These are phyloP conservation scores for Myriangium duriaei DNA, from an alignment of 2,329 filamentous ascomycete genomes.

Conservation along the genomic window DNA sequence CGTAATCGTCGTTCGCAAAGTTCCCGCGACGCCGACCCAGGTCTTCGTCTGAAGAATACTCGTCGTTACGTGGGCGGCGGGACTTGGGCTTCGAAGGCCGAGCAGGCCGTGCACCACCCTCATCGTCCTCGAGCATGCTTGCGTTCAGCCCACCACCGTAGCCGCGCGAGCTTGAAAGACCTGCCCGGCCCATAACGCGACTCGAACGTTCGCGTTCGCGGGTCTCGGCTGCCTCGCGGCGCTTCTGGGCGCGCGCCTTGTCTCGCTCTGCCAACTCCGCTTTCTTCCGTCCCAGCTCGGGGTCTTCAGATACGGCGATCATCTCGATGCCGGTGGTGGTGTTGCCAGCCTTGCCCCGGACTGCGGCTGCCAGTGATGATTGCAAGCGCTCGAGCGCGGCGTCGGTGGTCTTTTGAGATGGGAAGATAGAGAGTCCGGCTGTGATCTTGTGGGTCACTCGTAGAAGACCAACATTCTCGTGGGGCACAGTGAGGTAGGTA, in stretches of 20 bases:
- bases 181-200: conserved; percentile 36
- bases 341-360: conserved; percentile 40
- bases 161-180: conserved; percentile 31
- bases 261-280: conserved; percentile 67
- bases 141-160: conserved; percentile 48
- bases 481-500: conserved; percentile 62
- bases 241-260: conserved; percentile 51
- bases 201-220: conserved; percentile 48
- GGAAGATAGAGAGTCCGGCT: conserved; percentile 56
- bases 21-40: conserved; percentile 53
- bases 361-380: conserved; percentile 52
- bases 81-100: conserved; percentile 15
- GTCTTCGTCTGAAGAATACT: conserved; percentile 62
- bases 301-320: conserved; percentile 58
- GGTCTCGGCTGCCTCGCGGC: conserved; percentile 54
- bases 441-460: conserved; percentile 65
- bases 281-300: conserved; percentile 60
- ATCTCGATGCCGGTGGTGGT: conserved; percentile 48
- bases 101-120: conserved; percentile 25
- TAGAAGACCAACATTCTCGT: conserved; percentile 54
- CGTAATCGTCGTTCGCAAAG: conserved; percentile 58
- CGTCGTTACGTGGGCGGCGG: conserved; percentile 28
- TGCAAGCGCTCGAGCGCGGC: conserved; percentile 58
- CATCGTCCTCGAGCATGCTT: conserved; percentile 56
- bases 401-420: conserved; percentile 56